A percentile compares a stretch with the other conserved stretches of the same genome.
Conservation (phyloP, 768 basidiomycete genomes). For the Leccinum obscurum region DNA sequence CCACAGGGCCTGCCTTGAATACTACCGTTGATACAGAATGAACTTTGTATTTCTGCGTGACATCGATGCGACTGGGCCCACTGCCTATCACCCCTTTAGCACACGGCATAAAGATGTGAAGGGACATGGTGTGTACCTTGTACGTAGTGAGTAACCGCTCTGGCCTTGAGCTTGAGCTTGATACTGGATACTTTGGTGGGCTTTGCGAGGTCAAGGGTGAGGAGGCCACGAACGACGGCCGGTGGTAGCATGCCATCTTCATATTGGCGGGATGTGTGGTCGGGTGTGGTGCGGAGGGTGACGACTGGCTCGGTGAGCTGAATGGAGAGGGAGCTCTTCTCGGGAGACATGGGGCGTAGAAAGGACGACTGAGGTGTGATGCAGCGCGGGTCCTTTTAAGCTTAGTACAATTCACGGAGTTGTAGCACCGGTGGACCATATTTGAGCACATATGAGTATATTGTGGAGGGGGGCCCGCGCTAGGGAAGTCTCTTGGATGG, state of each 20-base stretch:
- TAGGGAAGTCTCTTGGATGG: background rate
- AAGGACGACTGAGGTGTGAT: background rate
- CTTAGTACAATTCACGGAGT: background rate
- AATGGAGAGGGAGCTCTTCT: constrained; percentile 51
- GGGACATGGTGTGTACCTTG: constrained; percentile 59
- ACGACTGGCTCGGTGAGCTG: constrained; percentile 74
- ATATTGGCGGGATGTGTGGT: constrained; percentile 31
- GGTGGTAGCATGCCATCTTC: constrained; percentile 48
- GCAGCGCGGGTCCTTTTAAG: constrained; percentile 3
- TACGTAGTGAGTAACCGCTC: constrained; percentile 71
- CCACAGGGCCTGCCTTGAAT: constrained; percentile 59
- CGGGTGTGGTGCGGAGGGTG: constrained; percentile 51
- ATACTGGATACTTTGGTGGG: constrained; percentile 87
- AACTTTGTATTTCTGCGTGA: constrained; percentile 75
- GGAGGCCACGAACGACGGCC: constrained; percentile 62
- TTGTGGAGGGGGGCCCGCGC: background rate
- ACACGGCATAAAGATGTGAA: background rate
- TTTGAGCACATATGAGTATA: background rate
- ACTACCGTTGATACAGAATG: constrained; percentile 71
- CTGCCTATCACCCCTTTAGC: constrained; percentile 39
- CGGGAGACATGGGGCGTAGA: constrained; percentile 12
- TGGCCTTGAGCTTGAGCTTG: constrained; percentile 77
- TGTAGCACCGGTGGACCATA: background rate
- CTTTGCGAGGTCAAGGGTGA: constrained; percentile 66
- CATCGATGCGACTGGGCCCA: constrained; percentile 71